These are phyloP conservation scores for Monotropa hypopitys DNA, from an alignment of 179 eudicot genomes.

Conservation along the genomic window DNA sequence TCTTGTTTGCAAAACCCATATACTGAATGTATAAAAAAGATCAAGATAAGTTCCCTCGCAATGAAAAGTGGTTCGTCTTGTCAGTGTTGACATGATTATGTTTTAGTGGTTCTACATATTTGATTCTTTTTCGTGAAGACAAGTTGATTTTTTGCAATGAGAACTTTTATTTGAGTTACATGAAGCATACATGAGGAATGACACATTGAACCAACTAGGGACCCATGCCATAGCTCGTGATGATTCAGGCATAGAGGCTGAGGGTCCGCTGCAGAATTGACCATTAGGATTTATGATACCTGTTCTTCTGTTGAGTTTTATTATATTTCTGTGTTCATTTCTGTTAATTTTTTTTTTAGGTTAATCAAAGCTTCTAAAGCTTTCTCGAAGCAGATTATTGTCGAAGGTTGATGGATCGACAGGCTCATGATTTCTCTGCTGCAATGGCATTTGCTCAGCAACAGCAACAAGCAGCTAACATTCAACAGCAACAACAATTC, in stretches of 20 bases:
- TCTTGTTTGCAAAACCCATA: background rate
- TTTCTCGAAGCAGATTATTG: background rate
- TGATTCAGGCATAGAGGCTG: background rate
- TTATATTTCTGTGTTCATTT: background rate
- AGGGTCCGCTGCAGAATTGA: background rate
- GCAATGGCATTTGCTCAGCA: conserved; percentile 66
- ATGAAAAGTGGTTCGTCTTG: background rate
- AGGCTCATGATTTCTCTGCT: conserved; percentile 64
- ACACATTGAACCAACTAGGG: background rate
- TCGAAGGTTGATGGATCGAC: conserved; percentile 51
- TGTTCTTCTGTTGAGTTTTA: background rate
- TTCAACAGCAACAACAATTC: conserved; percentile 68
- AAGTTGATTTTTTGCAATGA: background rate
- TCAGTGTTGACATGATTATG: background rate
- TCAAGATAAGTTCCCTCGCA: background rate
- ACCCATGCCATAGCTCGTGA: background rate
- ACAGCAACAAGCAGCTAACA: conserved; percentile 39
- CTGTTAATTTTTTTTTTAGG: background rate
- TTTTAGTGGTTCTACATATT: background rate
- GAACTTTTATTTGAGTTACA: background rate
- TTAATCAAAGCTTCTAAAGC: background rate
- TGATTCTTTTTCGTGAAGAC: background rate
- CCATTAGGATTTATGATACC: background rate
- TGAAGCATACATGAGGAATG: background rate
- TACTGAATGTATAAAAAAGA: background rate